phyloP scores from a whole-genome alignment of 371 early-diverging fungal genomes.

The Mortierella sp. region DNA sequence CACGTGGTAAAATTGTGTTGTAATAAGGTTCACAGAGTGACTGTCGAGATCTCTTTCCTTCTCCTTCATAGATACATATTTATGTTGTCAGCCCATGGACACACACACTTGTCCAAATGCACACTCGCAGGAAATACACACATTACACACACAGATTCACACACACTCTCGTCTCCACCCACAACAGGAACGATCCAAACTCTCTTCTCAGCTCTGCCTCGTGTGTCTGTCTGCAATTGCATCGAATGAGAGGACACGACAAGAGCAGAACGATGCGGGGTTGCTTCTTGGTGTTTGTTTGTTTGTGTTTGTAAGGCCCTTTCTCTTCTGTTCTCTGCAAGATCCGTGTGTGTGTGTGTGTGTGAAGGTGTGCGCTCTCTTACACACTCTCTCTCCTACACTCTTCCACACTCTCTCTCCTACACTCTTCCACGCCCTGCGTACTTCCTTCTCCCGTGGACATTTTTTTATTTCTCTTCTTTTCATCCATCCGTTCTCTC shows the following conservation, averaged over 20 bases:
- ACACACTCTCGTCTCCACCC: neutral
- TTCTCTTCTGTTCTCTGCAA: neutral
- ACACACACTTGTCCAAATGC: neutral
- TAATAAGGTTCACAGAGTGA: too few species aligned
- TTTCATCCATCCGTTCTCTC: neutral
- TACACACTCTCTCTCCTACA: neutral
- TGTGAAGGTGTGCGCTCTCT: neutral
- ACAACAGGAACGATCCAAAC: neutral
- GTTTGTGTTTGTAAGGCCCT: neutral
- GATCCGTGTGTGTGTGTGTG: neutral
- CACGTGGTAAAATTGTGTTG: too few species aligned
- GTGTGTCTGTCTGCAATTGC: neutral
- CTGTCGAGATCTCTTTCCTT: too few species aligned
- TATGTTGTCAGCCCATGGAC: neutral
- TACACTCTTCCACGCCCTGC: neutral
- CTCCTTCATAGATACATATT: too few species aligned
- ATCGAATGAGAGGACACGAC: neutral
- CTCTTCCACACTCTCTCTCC: neutral
- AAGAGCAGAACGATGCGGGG: neutral
- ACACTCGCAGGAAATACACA: neutral
- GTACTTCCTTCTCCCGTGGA: constrained; percentile 2
- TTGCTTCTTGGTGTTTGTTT: neutral
- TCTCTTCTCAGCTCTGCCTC: neutral
- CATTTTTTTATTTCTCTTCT: neutral
- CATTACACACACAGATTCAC: neutral